Percentiles rank a stretch among this genome's conserved stretches.
Conservation (phyloP, 192 early-diverging fungal species). For the Globomyces pollinis-pini region DNA sequence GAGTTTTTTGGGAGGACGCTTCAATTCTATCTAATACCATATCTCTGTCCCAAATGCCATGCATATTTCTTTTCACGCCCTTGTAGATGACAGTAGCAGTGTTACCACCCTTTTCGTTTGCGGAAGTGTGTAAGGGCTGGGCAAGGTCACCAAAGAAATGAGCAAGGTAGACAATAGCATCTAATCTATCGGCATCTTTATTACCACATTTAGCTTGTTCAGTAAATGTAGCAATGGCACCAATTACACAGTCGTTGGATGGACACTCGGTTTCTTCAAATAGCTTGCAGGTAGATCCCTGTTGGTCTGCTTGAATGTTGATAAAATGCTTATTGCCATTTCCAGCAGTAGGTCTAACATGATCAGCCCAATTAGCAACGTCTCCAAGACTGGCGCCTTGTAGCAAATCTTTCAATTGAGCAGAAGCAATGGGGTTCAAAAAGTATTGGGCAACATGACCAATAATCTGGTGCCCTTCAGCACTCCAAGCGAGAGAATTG, state of each 20-base stretch:
- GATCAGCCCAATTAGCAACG: constrained; percentile 9
- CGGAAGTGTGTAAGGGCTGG: constrained; percentile 16
- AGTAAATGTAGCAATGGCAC: constrained; percentile 5
- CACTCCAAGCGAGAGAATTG: constrained; percentile 10
- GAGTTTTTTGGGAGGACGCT: not conserved
- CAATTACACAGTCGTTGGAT: not conserved
- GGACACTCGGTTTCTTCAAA: constrained; percentile 9
- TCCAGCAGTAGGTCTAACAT: constrained; percentile 4
- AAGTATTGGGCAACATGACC: constrained; percentile 8
- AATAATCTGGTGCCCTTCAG: constrained; percentile 8
- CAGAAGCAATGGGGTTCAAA: not conserved
- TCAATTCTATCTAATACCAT: constrained; percentile 12
- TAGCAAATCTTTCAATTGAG: not conserved
- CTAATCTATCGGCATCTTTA: not conserved
- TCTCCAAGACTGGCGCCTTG: not conserved
- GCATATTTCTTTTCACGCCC: constrained; percentile 8
- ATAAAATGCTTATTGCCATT: not conserved
- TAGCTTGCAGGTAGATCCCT: not conserved
- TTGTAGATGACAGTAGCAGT: constrained; percentile 8
- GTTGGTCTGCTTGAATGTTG: not conserved
- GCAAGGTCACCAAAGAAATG: constrained; percentile 21
- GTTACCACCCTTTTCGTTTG: constrained; percentile 8
- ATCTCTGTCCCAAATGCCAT: constrained; percentile 15
- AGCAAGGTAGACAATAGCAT: constrained; percentile 11
- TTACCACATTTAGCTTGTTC: not conserved